Evolutionary conservation across 2,329 filamentous ascomycete species (phyloP), one percentile per base, ranked within the genome.

Genomic region (Aspergillus sclerotialis): DNA sequence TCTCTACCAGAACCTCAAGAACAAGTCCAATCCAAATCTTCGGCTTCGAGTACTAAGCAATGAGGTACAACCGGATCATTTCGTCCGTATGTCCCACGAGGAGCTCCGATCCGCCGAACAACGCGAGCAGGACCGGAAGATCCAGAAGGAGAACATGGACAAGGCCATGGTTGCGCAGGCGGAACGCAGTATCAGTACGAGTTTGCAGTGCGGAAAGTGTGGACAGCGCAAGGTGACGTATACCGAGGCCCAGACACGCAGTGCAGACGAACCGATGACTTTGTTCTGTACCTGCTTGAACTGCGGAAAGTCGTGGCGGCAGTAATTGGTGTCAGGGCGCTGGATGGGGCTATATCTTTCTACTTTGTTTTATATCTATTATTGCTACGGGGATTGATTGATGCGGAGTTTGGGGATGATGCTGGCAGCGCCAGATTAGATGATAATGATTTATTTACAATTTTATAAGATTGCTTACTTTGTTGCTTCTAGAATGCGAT

Each of bases 171-270:
- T 94, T 8, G 85, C 90, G 37, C 84, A 89, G 72, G 84, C 80
- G 12, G 83, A 94, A 65, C 92, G 88, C 73, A 89, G 83, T 57
- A 87, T 95, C 66, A 88, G 82, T 58, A 82, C 84, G 58, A 85
- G 82, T 37, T 73, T 96, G 54, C 82, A 86, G 64, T 98, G 92
- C 67, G 78, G 87, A 55, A 89, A 88, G 63, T 98, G 92, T 67
- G 84, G 84, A 52, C 75, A 94, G 74, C 89, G 84, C 71, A 89
- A 87, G 72, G 92, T 96, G 56, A 88, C 83, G 63, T 98, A 98
- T 65, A 87, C 79, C 31, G 92, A 98, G 67, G 92, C 92, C 4
- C 92, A 98, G 72, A 98, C 92, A 11, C 76, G 92, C 45, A 84
- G 79, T 68, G 92, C 92, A 46, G 92, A 98, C 75, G 92, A 96